phyloP scores from a whole-genome alignment of 257 asterid species.

The Capsicum chinense region DNA sequence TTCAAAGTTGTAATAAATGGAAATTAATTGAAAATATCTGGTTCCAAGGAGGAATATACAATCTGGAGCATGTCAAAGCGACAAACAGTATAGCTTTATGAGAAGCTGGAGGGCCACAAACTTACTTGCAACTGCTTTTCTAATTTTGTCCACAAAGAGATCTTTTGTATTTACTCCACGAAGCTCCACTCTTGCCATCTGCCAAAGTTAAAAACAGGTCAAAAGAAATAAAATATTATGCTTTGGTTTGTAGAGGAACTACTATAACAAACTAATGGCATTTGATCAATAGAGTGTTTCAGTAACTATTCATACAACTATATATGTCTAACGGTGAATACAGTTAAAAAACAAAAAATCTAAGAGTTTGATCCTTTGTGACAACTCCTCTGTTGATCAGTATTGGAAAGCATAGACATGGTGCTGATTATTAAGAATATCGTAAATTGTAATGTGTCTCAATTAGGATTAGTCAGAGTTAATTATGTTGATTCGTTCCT shows the following conservation, averaged over 20 bases:
- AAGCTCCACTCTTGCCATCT: constrained; percentile 81
- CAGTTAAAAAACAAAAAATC: not conserved
- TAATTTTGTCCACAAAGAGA: constrained; percentile 66
- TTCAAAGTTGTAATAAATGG: not conserved
- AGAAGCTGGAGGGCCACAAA: constrained; percentile 22
- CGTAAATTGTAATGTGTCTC: not conserved
- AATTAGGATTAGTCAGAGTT: not conserved
- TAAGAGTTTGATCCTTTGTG: not conserved
- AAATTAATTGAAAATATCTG: not conserved
- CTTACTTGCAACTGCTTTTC: constrained; percentile 78
- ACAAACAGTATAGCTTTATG: not conserved
- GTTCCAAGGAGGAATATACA: not conserved
- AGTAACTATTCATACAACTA: not conserved
- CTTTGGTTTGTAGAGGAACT: constrained; percentile 4
- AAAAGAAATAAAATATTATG: not conserved
- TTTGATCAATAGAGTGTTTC: not conserved
- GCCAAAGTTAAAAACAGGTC: constrained; percentile 29
- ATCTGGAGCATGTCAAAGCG: not conserved
- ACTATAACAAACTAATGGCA: not conserved
- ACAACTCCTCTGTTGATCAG: not conserved
- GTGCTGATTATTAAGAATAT: not conserved
- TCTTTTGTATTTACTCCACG: constrained; percentile 62
- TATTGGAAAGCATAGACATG: not conserved
- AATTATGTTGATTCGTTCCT: not conserved
- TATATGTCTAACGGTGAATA: not conserved